These are phyloP conservation scores for Thuja plicata DNA, from an alignment of 83 land plant species.

Conservation along the genomic window DNA sequence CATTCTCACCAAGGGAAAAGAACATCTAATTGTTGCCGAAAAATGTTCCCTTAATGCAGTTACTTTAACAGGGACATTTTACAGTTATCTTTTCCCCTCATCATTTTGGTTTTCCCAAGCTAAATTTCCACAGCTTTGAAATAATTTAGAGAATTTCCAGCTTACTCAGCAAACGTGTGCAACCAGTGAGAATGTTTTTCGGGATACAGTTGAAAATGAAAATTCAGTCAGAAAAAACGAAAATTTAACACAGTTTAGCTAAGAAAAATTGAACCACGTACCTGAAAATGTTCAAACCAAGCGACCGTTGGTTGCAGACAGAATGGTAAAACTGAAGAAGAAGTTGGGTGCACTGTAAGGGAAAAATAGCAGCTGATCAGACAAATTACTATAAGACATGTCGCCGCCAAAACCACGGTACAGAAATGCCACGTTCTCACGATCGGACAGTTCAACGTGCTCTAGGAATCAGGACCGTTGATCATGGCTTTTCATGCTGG, in stretches of 20 bases:
- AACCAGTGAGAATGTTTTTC: neutral
- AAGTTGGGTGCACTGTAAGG: too few species aligned
- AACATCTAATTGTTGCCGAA: neutral
- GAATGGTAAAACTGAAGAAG: too few species aligned
- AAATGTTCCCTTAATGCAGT: neutral
- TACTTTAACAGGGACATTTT: neutral
- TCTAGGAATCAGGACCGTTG: too few species aligned
- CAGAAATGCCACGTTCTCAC: too few species aligned
- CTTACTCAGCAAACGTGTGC: neutral
- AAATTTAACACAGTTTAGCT: neutral
- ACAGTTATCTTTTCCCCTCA: neutral
- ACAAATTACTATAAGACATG: too few species aligned
- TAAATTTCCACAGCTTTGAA: neutral
- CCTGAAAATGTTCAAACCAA: neutral
- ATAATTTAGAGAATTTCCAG: neutral
- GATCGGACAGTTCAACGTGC: too few species aligned
- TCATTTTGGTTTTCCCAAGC: neutral
- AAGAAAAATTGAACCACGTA: neutral
- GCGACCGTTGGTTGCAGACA: neutral
- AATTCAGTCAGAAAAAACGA: neutral
- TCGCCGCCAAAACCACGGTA: too few species aligned
- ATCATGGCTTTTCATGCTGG: too few species aligned
- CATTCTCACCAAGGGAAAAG: neutral
- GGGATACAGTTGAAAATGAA: neutral
- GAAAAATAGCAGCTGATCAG: too few species aligned